These are phyloP conservation scores for Pascua guehoae DNA, from an alignment of 1,284 basidiomycete species.

Conservation along the genomic window DNA sequence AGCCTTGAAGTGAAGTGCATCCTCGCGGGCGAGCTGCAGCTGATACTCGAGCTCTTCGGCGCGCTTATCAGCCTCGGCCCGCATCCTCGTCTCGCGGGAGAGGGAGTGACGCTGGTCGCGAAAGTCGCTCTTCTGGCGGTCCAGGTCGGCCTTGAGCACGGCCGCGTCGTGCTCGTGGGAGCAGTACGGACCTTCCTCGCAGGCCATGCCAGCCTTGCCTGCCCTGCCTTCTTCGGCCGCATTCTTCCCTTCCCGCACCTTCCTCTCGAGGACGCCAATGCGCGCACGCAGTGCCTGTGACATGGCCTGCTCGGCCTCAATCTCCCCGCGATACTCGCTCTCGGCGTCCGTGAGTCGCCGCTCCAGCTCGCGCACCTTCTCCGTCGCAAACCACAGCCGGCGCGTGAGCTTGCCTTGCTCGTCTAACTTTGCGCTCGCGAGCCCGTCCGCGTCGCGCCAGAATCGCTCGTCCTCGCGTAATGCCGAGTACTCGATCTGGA, in stretches of 20 bases:
- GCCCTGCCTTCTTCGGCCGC: too few relatives aligned
- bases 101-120: constrained; percentile 1
- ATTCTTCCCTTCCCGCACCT: background rate
- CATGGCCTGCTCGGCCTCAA: constrained; percentile 22
- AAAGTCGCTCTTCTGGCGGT: background rate
- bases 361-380: constrained; percentile 15
- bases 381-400: constrained; percentile 24
- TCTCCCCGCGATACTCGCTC: constrained; percentile 4
- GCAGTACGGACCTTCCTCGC: too few relatives aligned
- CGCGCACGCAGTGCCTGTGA: constrained; percentile 23
- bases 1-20: background rate
- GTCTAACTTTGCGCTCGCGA: constrained; percentile 12
- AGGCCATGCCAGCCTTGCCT: background rate
- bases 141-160: background rate
- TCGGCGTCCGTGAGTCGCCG: constrained; percentile 9
- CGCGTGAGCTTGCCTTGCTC: constrained; percentile 24
- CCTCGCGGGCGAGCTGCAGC: constrained; percentile 6
- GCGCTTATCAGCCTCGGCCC: background rate
- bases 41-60: background rate
- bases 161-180: constrained; percentile 1
- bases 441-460: constrained; percentile 6
- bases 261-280: constrained; percentile 14
- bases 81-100: background rate
- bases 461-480: constrained; percentile 14
- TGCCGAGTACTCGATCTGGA: constrained; percentile 15